Percentiles rank a stretch among this genome's conserved stretches.
These are phyloP conservation scores for Bruguiera gymnorhiza DNA, from an alignment of 345 rosid genomes.

Conservation along the genomic window DNA sequence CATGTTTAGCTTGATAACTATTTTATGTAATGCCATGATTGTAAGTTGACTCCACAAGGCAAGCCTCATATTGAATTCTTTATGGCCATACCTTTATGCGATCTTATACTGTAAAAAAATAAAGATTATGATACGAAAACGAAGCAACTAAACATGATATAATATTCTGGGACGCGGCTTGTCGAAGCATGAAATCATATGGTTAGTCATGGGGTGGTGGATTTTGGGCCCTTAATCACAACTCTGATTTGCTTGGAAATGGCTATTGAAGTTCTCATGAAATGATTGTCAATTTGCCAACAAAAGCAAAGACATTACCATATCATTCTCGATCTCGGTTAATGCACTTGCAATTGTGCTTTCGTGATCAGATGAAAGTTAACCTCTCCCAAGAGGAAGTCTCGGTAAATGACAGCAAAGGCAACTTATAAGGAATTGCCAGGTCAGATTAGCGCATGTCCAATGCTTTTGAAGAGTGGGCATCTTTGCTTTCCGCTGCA, in stretches of 20 bases:
- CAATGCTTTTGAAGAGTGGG: conserved; percentile 30
- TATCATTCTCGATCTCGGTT: not conserved
- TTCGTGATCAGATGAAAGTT: conserved; percentile 4
- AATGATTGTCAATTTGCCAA: conserved; percentile 12
- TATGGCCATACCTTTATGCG: too few species aligned
- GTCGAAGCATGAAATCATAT: conserved; percentile 12
- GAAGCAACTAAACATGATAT: not conserved
- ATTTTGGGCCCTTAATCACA: conserved; percentile 1
- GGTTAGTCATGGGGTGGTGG: not conserved
- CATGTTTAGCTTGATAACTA: not conserved
- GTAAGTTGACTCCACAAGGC: not conserved
- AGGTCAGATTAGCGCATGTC: conserved; percentile 17
- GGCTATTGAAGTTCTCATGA: not conserved
- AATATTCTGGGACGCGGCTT: conserved; percentile 24
- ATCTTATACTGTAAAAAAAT: not conserved
- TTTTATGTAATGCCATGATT: not conserved
- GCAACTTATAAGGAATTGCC: conserved; percentile 20
- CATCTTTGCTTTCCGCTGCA: conserved; percentile 37
- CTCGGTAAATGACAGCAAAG: not conserved
- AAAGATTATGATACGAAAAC: not conserved
- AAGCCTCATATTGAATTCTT: not conserved
- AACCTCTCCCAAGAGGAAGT: conserved; percentile 11
- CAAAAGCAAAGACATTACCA: not conserved
- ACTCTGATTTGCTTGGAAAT: not conserved
- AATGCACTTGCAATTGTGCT: conserved; percentile 7